These are phyloP conservation scores for Coniochaeta prunicola DNA, from an alignment of 2,329 filamentous ascomycete genomes.

Conservation along the genomic window DNA sequence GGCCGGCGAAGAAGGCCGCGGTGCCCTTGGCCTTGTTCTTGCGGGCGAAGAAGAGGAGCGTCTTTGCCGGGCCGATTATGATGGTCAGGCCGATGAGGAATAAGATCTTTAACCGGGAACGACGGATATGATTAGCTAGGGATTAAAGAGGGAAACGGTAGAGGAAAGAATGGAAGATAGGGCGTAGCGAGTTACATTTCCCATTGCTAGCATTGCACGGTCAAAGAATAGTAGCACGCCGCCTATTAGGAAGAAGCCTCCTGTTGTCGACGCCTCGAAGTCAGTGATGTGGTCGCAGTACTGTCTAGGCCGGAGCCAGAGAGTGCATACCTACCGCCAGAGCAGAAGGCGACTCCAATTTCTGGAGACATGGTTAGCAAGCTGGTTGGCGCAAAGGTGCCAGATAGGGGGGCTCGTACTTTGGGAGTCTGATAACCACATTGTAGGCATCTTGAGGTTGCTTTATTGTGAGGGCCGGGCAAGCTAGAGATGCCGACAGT, in stretches of 20 bases:
- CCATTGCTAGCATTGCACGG: constrained; percentile 96
- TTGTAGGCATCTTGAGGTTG: constrained; percentile 61
- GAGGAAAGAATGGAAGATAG: constrained; percentile 5
- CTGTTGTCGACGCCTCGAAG: constrained; percentile 34
- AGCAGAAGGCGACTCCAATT: constrained; percentile 95
- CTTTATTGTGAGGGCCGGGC: not conserved
- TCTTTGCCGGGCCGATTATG: constrained; percentile 90
- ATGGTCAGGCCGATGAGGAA: constrained; percentile 95
- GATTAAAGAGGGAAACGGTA: not conserved
- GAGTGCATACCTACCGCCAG: constrained; percentile 67
- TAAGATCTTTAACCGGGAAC: constrained; percentile 65
- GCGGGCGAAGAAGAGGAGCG: constrained; percentile 87
- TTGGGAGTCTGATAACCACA: constrained; percentile 95
- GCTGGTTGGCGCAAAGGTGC: constrained; percentile 7
- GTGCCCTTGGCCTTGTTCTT: constrained; percentile 90
- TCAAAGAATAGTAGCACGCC: constrained; percentile 98
- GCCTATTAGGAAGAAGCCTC: constrained; percentile 88
- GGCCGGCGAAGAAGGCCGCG: constrained; percentile 75
- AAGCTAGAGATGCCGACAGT: not conserved
- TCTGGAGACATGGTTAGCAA: constrained; percentile 45
- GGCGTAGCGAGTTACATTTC: constrained; percentile 60
- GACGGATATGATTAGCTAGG: constrained; percentile 2
- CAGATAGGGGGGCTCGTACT: constrained; percentile 51
- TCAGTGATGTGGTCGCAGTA: constrained; percentile 1
- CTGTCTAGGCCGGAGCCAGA: constrained; percentile 10